Percentiles rank a stretch among this genome's conserved stretches.
Evolutionary conservation across 306 rosid genomes (phyloP).

Genomic region (Rubus idaeus): DNA sequence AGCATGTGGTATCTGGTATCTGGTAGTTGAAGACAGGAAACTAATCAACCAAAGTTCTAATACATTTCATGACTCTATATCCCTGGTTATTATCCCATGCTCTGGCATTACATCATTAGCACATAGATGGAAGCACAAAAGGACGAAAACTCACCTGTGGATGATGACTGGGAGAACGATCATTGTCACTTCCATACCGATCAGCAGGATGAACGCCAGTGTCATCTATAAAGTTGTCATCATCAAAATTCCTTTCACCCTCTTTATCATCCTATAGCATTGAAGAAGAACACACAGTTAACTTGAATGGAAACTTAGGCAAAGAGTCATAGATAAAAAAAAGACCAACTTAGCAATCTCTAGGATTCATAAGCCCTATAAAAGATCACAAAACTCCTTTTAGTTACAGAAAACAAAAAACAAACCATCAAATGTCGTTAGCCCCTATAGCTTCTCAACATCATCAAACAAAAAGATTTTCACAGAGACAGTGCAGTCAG

Average conservation of each 20-base stretch:
- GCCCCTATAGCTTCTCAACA: background rate
- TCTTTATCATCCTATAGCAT: constrained; percentile 75
- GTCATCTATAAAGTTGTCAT: constrained; percentile 96
- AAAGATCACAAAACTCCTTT: background rate
- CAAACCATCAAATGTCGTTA: background rate
- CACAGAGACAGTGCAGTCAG: background rate
- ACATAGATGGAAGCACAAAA: background rate
- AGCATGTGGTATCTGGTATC: background rate
- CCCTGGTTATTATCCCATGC: no score
- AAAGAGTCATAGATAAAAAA: background rate
- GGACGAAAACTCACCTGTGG: constrained; percentile 60
- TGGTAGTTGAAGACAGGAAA: background rate
- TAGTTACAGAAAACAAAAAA: background rate
- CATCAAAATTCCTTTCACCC: constrained; percentile 74
- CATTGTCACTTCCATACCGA: constrained; percentile 62
- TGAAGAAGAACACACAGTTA: constrained; percentile 17
- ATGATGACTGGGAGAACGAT: constrained; percentile 65
- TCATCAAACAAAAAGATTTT: background rate
- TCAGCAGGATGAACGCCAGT: constrained; percentile 76
- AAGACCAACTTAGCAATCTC: background rate
- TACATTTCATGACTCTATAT: background rate
- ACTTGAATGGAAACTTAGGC: constrained; percentile 20
- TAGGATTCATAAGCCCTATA: background rate
- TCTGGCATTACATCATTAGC: background rate
- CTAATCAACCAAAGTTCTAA: background rate